These are phyloP conservation scores for Backusella tuberculispora DNA, from an alignment of 192 early-diverging fungal genomes.

Conservation along the genomic window DNA sequence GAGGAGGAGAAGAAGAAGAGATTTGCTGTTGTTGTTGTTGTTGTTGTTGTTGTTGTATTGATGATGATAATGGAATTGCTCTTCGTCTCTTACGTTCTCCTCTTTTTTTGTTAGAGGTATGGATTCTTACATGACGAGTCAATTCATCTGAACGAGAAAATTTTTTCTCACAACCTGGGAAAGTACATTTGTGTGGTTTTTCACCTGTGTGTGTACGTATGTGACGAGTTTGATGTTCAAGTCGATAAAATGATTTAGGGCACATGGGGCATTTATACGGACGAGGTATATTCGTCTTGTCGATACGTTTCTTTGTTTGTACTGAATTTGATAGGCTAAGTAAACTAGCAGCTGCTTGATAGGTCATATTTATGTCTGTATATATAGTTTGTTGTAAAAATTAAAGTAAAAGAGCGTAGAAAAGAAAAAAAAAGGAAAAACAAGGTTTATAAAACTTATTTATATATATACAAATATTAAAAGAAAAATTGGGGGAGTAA, in stretches of 20 bases:
- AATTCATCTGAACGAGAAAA: conserved; percentile 83
- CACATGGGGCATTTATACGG: conserved; percentile 79
- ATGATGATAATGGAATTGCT: too few species aligned
- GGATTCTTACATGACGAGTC: conserved; percentile 70
- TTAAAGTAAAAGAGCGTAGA: conserved; percentile 11
- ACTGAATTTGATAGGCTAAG: conserved; percentile 23
- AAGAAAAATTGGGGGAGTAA: not conserved
- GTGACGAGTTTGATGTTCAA: conserved; percentile 83
- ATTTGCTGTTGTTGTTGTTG: conserved; percentile 16
- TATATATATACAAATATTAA: conserved; percentile 7
- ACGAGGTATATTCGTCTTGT: conserved; percentile 45
- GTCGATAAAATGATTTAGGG: conserved; percentile 72
- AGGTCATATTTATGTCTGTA: conserved; percentile 20
- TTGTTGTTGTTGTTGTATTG: not conserved
- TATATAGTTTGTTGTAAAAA: conserved; percentile 1
- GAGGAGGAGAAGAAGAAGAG: conserved; percentile 36
- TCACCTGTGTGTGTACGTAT: conserved; percentile 88
- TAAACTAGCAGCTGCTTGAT: conserved; percentile 36
- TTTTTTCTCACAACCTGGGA: conserved; percentile 76
- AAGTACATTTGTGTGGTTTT: conserved; percentile 77
- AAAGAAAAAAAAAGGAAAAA: conserved; percentile 11
- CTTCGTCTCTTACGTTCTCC: conserved; percentile 33
- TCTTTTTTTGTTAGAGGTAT: conserved; percentile 51
- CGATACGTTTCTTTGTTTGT: not conserved
- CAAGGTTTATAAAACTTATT: not conserved